These are phyloP conservation scores for Iris pallida DNA, from an alignment of 116 monocot species.

Conservation along the genomic window DNA sequence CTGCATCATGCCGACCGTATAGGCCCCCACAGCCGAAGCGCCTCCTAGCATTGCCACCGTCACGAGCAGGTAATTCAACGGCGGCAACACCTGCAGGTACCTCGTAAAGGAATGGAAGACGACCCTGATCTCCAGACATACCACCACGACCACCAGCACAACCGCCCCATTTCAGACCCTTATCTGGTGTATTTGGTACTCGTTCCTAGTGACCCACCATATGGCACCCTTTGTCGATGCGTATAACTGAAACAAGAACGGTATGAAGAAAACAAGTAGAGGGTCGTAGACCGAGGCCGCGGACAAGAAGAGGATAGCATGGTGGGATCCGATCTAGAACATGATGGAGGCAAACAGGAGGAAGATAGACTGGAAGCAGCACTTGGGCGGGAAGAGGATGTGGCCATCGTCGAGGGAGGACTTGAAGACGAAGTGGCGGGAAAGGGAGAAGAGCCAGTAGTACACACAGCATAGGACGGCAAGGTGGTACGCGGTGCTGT, in stretches of 20 bases:
- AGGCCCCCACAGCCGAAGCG: constrained; percentile 53
- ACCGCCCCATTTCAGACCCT: constrained; percentile 83
- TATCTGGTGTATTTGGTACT: constrained; percentile 49
- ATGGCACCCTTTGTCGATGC: constrained; percentile 76
- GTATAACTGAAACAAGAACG: constrained; percentile 88
- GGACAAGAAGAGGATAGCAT: constrained; percentile 63
- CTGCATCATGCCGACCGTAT: constrained; percentile 66
- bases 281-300: constrained; percentile 55
- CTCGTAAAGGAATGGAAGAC: constrained; percentile 85
- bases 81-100: constrained; percentile 86
- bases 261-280: constrained; percentile 80
- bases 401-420: constrained; percentile 10
- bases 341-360: constrained; percentile 72
- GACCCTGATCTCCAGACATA: constrained; percentile 87
- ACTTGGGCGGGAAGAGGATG: constrained; percentile 66
- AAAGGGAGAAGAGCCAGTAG: constrained; percentile 90
- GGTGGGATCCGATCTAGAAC: constrained; percentile 66
- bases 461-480: constrained; percentile 56
- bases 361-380: constrained; percentile 81
- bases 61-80: constrained; percentile 85
- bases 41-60: constrained; percentile 91
- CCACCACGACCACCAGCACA: constrained; percentile 68
- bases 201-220: constrained; percentile 90
- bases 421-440: constrained; percentile 55
- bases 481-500: constrained; percentile 57